Conservation (phyloP, 257 asterid species). For the Craterostigma plantagineum region DNA sequence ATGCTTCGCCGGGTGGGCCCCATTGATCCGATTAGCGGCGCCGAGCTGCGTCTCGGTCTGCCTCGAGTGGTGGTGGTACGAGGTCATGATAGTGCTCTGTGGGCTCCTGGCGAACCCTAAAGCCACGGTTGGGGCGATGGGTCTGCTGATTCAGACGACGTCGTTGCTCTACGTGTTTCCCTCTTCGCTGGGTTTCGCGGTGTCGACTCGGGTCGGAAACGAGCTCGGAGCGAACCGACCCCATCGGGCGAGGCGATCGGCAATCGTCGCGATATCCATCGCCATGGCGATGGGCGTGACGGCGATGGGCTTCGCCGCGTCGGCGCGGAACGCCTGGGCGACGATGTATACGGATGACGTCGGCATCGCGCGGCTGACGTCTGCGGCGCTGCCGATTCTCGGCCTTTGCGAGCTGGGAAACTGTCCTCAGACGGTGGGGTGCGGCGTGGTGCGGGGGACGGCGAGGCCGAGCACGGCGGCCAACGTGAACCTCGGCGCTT, state of each 20-base stretch:
- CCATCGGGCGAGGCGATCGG: constrained; percentile 35
- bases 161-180: constrained; percentile 59
- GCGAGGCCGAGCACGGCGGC: constrained; percentile 72
- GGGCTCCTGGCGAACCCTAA: constrained; percentile 64
- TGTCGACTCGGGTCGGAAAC: constrained; percentile 66
- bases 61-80: constrained; percentile 94
- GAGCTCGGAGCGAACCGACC: constrained; percentile 70
- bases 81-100: constrained; percentile 62
- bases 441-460: constrained; percentile 74
- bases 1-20: constrained; percentile 65
- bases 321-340: constrained; percentile 36
- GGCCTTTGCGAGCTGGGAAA: constrained; percentile 83
- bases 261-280: constrained; percentile 18
- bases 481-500: constrained; percentile 67
- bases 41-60: constrained; percentile 81
- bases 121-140: constrained; percentile 79
- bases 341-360: constrained; percentile 39
- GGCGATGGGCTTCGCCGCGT: constrained; percentile 36
- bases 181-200: constrained; percentile 49
- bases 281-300: constrained; percentile 47
- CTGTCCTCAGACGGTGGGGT: constrained; percentile 80
- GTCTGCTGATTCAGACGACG: constrained; percentile 58
- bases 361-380: constrained; percentile 33
- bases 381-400: constrained; percentile 51
- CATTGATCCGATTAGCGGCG: constrained; percentile 48